Base-by-base conservation (phyloP, 495 filamentous ascomycete genomes). In the Penicillium longicatenatum region DNA sequence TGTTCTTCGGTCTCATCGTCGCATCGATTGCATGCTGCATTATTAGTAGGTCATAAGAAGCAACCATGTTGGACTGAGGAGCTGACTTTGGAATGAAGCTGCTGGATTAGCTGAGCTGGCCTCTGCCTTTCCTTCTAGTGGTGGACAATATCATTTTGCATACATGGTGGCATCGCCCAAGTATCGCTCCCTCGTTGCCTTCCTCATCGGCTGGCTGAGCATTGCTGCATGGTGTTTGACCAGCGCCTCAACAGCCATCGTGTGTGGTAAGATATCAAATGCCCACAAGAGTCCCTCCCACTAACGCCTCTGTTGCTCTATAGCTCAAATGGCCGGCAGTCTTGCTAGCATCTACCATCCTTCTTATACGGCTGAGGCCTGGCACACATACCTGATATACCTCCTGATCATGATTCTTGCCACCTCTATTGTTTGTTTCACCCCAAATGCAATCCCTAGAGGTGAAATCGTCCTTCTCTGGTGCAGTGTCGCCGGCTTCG, bases 101-200 rank as follows among this genome's bases (percentile, higher is more conserved):
- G 68, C 71, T 2, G 74, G 73, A 11, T 66, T 81, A n/a, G 75
- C 75, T 11, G 79, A 81, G 59, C 66, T 81, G n/a, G 70, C 73
- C 3, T 75, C 76, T 1, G 76, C 75, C 21, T 80, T 71, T 60
- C 78, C 77, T 0, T 75, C 75, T 0, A 70, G 71, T 3, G 77
- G 76, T 2, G 77, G 76, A 10, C 77, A 79, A 59, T 80, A 80
- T 64, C 75, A 80, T 54, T 79, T 76, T 48, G 75, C 74, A 2
- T 79, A 75, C 31, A 71, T 71, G 50, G 56, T 71, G 3, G 33
- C 61, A 1, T 20, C 63, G 2, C 24, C 45, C 6, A 62, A 62
- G 49, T 41, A 47, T 11, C 60, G 58, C n/a, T 26, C 57, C 4
- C 35, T 63, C 5, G 59, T 50, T 35, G 63, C 65, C 12, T 70